Evolutionary conservation across 176 grass and related monocot species (phyloP).

Genomic region (Musa troglodytarum): DNA sequence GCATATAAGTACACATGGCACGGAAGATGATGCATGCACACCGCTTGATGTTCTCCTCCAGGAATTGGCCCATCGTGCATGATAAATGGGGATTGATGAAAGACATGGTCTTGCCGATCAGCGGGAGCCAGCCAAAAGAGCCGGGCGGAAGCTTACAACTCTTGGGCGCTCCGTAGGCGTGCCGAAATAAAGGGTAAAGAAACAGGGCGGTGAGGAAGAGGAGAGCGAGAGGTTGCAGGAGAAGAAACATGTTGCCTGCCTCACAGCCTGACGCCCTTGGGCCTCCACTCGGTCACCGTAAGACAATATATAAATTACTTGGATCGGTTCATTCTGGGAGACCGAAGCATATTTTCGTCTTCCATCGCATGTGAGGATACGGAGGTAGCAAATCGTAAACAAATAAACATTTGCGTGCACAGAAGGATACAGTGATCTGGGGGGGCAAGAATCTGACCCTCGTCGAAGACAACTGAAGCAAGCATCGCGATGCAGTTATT

Average conservation of each 20-base stretch:
- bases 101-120: constrained; percentile 29
- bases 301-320: too few species aligned
- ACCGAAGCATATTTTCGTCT: too few species aligned
- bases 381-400: too few species aligned
- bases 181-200: not conserved
- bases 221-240: not conserved
- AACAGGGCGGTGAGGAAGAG: not conserved
- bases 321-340: too few species aligned
- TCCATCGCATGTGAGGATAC: too few species aligned
- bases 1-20: not conserved
- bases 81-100: constrained; percentile 34
- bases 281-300: too few species aligned
- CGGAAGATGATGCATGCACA: not conserved
- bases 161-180: not conserved
- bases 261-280: too few species aligned
- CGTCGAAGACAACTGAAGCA: too few species aligned
- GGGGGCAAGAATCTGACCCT: too few species aligned
- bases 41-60: constrained; percentile 18
- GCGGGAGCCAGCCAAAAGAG: constrained; percentile 27
- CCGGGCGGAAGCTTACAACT: constrained; percentile 10
- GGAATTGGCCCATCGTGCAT: constrained; percentile 14
- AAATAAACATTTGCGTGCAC: too few species aligned
- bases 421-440: too few species aligned
- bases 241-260: not conserved
- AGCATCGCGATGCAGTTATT: too few species aligned